Conservation (phyloP, 306 rosid genomes). For the Calophaca sinica region DNA sequence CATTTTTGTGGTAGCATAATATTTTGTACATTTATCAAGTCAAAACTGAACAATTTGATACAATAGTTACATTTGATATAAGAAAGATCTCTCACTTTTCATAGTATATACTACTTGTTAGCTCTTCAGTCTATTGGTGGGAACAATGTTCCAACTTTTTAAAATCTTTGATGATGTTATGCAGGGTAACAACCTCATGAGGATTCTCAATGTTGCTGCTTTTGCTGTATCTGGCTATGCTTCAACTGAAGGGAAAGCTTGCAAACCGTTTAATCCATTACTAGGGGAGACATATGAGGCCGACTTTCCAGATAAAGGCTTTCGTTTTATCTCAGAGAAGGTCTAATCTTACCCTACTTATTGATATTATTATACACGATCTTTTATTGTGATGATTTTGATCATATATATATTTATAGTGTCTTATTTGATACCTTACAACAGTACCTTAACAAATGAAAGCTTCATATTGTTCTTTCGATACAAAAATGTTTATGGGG, state of each 20-base stretch:
- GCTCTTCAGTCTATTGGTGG: constrained; percentile 30
- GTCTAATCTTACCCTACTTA: constrained; percentile 46
- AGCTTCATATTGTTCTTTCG: not conserved
- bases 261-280: constrained; percentile 95
- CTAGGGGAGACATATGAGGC: constrained; percentile 98
- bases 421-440: not conserved
- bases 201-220: constrained; percentile 96
- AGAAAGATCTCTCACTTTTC: not conserved
- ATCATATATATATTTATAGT: not conserved
- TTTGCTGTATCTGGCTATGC: constrained; percentile 98
- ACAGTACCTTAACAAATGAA: constrained; percentile 9
- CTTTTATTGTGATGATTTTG: constrained; percentile 7
- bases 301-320: constrained; percentile 89
- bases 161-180: constrained; percentile 30
- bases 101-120: constrained; percentile 4
- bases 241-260: constrained; percentile 93
- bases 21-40: not conserved
- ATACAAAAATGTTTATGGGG: not conserved
- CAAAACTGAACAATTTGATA: not conserved
- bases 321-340: constrained; percentile 91
- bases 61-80: not conserved
- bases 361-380: not conserved
- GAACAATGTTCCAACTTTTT: constrained; percentile 14
- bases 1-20: constrained; percentile 3
- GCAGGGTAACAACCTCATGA: constrained; percentile 93